Conservation (phyloP, 352 stramenopile genomes). For the Pythium volutum region DNA sequence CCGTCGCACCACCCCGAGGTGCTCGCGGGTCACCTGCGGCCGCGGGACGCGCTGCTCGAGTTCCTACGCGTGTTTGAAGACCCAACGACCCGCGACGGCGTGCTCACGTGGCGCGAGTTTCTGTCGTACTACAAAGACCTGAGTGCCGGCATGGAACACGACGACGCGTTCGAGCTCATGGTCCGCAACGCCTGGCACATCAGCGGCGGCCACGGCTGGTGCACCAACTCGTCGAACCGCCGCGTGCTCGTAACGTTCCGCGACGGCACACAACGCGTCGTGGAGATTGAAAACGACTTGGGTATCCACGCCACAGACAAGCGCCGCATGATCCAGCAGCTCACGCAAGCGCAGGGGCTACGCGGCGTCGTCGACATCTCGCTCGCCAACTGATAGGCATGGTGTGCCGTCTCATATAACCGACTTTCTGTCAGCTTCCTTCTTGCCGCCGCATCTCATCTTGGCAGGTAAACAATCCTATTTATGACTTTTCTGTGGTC, state of each 20-base stretch:
- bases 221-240: slow-evolving; percentile 70
- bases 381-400: slow-evolving; percentile 28
- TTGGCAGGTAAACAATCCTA: slow-evolving; percentile 6
- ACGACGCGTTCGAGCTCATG: slow-evolving; percentile 89
- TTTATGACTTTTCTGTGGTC: neutral
- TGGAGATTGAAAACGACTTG: slow-evolving; percentile 71
- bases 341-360: slow-evolving; percentile 47
- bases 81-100: slow-evolving; percentile 31
- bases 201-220: slow-evolving; percentile 68
- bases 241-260: slow-evolving; percentile 70
- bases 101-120: slow-evolving; percentile 84
- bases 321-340: slow-evolving; percentile 47
- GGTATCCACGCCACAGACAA: slow-evolving; percentile 45
- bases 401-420: neutral
- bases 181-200: slow-evolving; percentile 86
- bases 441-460: neutral
- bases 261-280: slow-evolving; percentile 64
- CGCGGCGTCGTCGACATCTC: slow-evolving; percentile 52
- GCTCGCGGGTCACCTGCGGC: slow-evolving; percentile 50
- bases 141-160: slow-evolving; percentile 66
- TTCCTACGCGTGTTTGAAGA: slow-evolving; percentile 80
- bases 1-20: slow-evolving; percentile 81
- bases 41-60: slow-evolving; percentile 71
- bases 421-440: neutral
- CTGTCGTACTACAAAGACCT: slow-evolving; percentile 91